Percentiles rank a stretch among this genome's conserved stretches.
Evolutionary conservation across 2,329 filamentous ascomycete species (phyloP).

Genomic region (Magnaporthales sp.): DNA sequence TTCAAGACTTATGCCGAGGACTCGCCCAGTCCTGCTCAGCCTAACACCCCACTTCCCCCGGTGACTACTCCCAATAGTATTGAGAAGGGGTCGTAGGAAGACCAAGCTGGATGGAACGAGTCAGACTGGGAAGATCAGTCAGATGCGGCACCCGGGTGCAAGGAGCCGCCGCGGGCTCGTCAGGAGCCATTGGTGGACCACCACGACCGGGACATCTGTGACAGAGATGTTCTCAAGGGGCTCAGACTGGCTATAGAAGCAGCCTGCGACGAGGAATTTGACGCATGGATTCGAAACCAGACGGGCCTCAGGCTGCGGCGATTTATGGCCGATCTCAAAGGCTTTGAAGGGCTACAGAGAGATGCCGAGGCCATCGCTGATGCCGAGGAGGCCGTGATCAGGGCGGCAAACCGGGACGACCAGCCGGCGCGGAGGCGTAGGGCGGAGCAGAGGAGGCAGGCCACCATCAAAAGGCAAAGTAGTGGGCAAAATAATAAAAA

Average conservation of each 20-base stretch:
- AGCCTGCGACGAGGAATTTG: conserved; percentile 44
- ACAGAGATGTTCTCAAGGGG: conserved; percentile 45
- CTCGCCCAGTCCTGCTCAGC: neutral
- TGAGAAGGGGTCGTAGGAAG: neutral
- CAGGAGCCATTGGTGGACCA: conserved; percentile 13
- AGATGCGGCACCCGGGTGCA: neutral
- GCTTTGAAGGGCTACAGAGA: conserved; percentile 36
- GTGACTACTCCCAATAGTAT: neutral
- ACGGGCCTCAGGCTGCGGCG: conserved; percentile 44
- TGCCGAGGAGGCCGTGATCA: conserved; percentile 4
- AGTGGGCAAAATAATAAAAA: neutral
- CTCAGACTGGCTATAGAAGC: conserved; percentile 47
- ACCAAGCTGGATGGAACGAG: neutral
- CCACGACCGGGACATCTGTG: conserved; percentile 29
- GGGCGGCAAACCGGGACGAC: conserved; percentile 1
- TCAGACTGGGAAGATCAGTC: conserved; percentile 4
- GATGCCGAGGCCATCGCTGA: conserved; percentile 7
- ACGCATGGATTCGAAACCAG: conserved; percentile 39
- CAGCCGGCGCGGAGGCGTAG: conserved; percentile 8
- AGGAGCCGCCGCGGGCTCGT: neutral
- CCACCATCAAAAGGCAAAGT: neutral
- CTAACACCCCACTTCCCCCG: neutral
- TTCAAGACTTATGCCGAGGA: neutral
- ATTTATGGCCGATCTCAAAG: conserved; percentile 45
- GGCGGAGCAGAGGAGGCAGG: conserved; percentile 7